Base-by-base conservation (phyloP, 768 basidiomycete species). In the Phanerochaete sordida region DNA sequence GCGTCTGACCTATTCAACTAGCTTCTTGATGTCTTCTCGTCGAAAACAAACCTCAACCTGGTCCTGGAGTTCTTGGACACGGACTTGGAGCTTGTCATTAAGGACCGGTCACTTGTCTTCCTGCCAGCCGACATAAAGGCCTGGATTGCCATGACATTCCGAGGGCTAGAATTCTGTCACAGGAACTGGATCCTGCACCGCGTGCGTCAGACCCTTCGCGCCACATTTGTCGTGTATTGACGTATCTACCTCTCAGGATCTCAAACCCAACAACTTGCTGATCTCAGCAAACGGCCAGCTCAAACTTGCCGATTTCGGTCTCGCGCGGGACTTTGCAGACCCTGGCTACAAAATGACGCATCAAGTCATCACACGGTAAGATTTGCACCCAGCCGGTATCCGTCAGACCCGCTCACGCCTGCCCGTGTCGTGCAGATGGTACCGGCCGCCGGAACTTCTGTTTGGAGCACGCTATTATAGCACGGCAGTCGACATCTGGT, bases 141-240 rank as follows among this genome's bases (percentile, higher is more conserved):
- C 63, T 99, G 97, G 96, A 93, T 97, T 85, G 91, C 92, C 12
- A 98, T 98, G 97, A 95, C 91, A 0, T 86, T 98, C 69, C 86
- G 95, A 43, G 97, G 97, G 1, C 80, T 99, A n/a, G 97, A 98
- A 74, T 98, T 97, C 72, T 98, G 97, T 66, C 97, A 99, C 70
- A 78, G 95, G 54, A 95, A 95, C 72, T 95, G 88, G 67, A 84
- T 98, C 57, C 79, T 99, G 24, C 97, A 99, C 75, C 84, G 97
- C 57, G 96, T 97, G 71, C 63, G 83, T 71, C 1, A 19, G 43
- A n/a, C 8, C 30, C 49, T 30, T 46, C 21, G 21, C 52, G 28
- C 27, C 4, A 19, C 43, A 43, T 3, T 35, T 35, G 7, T 13
- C 61, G 46, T 26, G 30, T 28, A 23, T 51, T 21, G 51, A 31